phyloP scores from a whole-genome alignment of 2,329 filamentous ascomycete genomes.

The Colletotrichum trifolii region DNA sequence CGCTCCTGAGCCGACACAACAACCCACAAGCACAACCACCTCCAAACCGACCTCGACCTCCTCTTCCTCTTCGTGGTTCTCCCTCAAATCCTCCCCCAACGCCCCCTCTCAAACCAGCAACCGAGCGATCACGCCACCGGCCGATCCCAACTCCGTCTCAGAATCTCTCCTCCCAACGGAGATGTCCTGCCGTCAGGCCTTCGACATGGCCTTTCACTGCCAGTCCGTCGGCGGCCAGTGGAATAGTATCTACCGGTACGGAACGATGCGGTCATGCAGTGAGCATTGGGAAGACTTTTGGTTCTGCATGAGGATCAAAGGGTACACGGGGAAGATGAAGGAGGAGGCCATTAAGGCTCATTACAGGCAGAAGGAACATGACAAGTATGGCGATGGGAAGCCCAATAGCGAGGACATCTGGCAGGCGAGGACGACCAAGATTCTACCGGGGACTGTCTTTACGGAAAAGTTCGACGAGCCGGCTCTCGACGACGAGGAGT shows the following conservation, averaged over 20 bases:
- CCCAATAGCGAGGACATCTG: slow-evolving; percentile 92
- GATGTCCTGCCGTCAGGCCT: slow-evolving; percentile 90
- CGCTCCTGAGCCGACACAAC: slow-evolving; percentile 37
- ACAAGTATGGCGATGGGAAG: slow-evolving; percentile 70
- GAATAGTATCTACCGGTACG: slow-evolving; percentile 90
- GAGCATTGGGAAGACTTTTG: slow-evolving; percentile 95
- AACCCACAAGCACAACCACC: slow-evolving; percentile 36
- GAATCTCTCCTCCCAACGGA: slow-evolving; percentile 79
- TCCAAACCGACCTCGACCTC: slow-evolving; percentile 42
- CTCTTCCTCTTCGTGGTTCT: slow-evolving; percentile 46
- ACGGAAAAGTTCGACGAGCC: slow-evolving; percentile 51
- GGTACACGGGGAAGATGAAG: slow-evolving; percentile 68
- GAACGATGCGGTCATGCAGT: slow-evolving; percentile 78
- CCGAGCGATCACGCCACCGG: slow-evolving; percentile 39
- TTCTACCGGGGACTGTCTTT: slow-evolving; percentile 63
- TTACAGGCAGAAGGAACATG: slow-evolving; percentile 73
- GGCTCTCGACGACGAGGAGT: slow-evolving; percentile 55
- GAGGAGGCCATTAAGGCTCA: slow-evolving; percentile 72
- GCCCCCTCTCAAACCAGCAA: slow-evolving; percentile 36
- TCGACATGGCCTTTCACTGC: slow-evolving; percentile 95
- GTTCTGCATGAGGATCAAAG: slow-evolving; percentile 93
- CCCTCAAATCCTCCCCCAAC: slow-evolving; percentile 44
- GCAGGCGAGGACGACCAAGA: slow-evolving; percentile 74
- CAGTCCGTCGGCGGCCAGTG: slow-evolving; percentile 92
- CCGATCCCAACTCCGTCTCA: slow-evolving; percentile 60